Percentiles rank a stretch among this genome's conserved stretches.
phyloP scores from a whole-genome alignment of 2,329 filamentous ascomycete species.

The Pyrenochaeta sp. region DNA sequence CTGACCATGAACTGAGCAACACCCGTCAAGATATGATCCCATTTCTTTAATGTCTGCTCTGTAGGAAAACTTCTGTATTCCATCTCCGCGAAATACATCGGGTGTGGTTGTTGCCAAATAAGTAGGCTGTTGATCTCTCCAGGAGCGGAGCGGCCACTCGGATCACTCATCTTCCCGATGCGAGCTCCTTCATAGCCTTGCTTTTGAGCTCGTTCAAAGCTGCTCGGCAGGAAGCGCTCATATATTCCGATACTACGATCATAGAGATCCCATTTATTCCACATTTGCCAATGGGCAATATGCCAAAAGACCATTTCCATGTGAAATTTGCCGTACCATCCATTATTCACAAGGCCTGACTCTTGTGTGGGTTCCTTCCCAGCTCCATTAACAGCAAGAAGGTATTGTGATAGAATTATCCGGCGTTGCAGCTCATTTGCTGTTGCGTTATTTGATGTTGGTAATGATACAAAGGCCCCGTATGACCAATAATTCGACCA shows the following conservation, averaged over 20 bases:
- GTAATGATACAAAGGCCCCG: conserved; percentile 62
- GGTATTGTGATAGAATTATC: conserved; percentile 62
- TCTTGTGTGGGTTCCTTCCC: conserved; percentile 59
- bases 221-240: conserved; percentile 53
- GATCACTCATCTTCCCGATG: conserved; percentile 66
- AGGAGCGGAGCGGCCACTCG: conserved; percentile 62
- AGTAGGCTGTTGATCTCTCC: conserved; percentile 68
- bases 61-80: conserved; percentile 59
- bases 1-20: conserved; percentile 68
- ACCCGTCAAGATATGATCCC: conserved; percentile 61
- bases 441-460: conserved; percentile 46
- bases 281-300: conserved; percentile 59
- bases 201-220: conserved; percentile 42
- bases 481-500: conserved; percentile 61
- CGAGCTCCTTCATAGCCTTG: conserved; percentile 56
- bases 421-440: conserved; percentile 62
- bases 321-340: conserved; percentile 66
- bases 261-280: conserved; percentile 57
- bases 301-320: conserved; percentile 66
- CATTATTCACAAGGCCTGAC: conserved; percentile 60
- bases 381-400: conserved; percentile 61
- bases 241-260: conserved; percentile 59
- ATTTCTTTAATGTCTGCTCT: conserved; percentile 56
- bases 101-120: conserved; percentile 70
- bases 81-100: conserved; percentile 66